Conservation (phyloP, 1,139 yeast species). For the Candida mesenterica region DNA sequence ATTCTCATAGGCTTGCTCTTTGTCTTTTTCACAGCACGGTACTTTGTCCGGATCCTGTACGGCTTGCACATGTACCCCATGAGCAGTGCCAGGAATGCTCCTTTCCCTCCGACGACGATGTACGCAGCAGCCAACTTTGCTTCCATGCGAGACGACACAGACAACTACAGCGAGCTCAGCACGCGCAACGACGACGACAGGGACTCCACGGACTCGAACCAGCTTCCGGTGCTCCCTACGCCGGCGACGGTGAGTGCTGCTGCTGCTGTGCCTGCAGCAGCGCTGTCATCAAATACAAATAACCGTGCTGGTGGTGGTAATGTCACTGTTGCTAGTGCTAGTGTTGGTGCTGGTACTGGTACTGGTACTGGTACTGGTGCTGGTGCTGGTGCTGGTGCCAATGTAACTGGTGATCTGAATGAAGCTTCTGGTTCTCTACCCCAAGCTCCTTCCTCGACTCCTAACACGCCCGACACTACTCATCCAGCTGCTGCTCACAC, state of each 20-base stretch:
- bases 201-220: background rate
- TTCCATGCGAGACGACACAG: constrained; percentile 4
- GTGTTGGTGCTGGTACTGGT: background rate
- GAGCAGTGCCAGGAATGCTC: constrained; percentile 2
- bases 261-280: too few species aligned
- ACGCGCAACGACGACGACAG: background rate
- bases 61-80: constrained; percentile 53
- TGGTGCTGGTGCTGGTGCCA: background rate
- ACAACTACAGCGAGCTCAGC: background rate
- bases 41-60: constrained; percentile 53
- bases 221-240: background rate
- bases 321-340: too few species aligned
- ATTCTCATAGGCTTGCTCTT: constrained; percentile 54
- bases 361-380: background rate
- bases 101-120: constrained; percentile 8
- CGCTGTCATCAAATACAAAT: too few species aligned
- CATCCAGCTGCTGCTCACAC: too few species aligned
- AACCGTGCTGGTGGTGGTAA: background rate
- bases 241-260: background rate
- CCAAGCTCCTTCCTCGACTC: too few species aligned
- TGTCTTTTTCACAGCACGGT: constrained; percentile 57
- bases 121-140: constrained; percentile 8
- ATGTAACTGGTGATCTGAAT: too few species aligned
- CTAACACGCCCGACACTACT: too few species aligned
- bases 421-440: too few species aligned